phyloP scores from a whole-genome alignment of 441 rosid genomes.

The Erysimum pusillum region DNA sequence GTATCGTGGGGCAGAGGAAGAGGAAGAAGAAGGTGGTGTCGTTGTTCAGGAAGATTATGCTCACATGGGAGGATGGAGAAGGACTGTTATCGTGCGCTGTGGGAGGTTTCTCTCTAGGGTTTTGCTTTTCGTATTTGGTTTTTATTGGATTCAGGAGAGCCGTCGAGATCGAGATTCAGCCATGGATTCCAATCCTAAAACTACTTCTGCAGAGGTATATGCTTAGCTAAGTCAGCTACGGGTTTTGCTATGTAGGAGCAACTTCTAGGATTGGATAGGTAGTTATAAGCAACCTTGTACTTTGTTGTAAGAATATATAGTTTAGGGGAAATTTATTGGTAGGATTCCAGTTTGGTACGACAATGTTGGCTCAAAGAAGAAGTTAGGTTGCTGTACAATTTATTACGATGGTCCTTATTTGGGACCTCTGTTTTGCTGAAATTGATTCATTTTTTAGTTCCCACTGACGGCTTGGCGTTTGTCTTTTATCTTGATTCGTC shows the following conservation, averaged over 20 bases:
- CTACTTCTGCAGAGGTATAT: constrained; percentile 41
- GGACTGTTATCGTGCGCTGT: constrained; percentile 65
- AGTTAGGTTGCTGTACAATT: constrained; percentile 44
- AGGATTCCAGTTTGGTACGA: constrained; percentile 20
- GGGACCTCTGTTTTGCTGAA: constrained; percentile 43
- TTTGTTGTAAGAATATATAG: constrained; percentile 18
- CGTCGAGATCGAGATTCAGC: constrained; percentile 48
- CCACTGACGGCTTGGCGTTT: constrained; percentile 24
- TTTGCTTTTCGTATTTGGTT: constrained; percentile 82
- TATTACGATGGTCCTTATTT: constrained; percentile 23
- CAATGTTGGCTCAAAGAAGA: constrained; percentile 37
- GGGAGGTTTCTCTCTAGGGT: constrained; percentile 79
- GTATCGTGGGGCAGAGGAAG: constrained; percentile 70
- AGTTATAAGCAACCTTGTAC: constrained; percentile 30
- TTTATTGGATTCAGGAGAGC: constrained; percentile 84
- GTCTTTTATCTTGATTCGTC: constrained; percentile 10
- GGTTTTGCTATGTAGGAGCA: constrained; percentile 4
- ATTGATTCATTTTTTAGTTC: constrained; percentile 17
- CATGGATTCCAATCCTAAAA: constrained; percentile 3
- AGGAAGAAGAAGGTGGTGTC: constrained; percentile 67
- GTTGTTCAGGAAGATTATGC: constrained; percentile 90
- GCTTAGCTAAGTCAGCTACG: background rate
- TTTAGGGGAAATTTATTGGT: constrained; percentile 25
- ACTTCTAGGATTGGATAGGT: constrained; percentile 16
- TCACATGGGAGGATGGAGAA: constrained; percentile 93